Evolutionary conservation across 169 alveolate genomes (phyloP).

Genomic region (Eimeria sp.): DNA sequence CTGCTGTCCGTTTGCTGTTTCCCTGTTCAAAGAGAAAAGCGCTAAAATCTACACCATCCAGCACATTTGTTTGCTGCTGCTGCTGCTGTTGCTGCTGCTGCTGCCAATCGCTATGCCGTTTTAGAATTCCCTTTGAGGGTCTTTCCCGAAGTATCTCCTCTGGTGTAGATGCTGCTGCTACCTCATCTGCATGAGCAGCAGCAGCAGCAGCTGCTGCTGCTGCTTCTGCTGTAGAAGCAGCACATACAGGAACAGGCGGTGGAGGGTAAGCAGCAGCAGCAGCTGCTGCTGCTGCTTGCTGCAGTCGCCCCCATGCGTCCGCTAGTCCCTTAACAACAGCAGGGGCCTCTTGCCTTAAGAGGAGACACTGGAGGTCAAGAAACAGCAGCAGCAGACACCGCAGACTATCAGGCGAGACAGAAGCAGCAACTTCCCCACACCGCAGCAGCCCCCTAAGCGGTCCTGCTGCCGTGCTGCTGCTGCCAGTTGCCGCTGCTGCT

Average conservation of each 20-base stretch:
- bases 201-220: not conserved
- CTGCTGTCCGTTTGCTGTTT: not conserved
- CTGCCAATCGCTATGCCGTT: not conserved
- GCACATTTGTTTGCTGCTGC: not conserved
- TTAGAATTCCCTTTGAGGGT: not conserved
- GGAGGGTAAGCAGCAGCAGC: not conserved
- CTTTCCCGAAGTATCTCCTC: not conserved
- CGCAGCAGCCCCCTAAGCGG: constrained; percentile 14
- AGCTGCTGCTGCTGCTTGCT: not conserved
- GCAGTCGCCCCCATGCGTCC: not conserved
- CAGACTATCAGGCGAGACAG: constrained; percentile 46
- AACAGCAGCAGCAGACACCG: not conserved
- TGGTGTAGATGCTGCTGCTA: not conserved
- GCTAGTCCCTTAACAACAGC: not conserved
- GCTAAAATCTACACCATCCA: constrained; percentile 3
- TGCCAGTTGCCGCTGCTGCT: not conserved
- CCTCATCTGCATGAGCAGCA: not conserved
- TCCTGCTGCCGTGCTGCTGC: not conserved
- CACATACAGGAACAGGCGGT: not conserved
- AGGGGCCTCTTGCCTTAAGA: constrained; percentile 2
- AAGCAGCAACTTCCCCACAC: not conserved
- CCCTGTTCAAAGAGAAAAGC: constrained; percentile 10
- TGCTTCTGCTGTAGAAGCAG: not conserved
- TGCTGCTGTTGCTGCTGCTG: constrained; percentile 13
- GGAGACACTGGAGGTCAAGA: constrained; percentile 1